A percentile compares a stretch with the other conserved stretches of the same genome.
Conservation (phyloP, 306 rosid genomes). For the Gynostemma pentaphyllum region DNA sequence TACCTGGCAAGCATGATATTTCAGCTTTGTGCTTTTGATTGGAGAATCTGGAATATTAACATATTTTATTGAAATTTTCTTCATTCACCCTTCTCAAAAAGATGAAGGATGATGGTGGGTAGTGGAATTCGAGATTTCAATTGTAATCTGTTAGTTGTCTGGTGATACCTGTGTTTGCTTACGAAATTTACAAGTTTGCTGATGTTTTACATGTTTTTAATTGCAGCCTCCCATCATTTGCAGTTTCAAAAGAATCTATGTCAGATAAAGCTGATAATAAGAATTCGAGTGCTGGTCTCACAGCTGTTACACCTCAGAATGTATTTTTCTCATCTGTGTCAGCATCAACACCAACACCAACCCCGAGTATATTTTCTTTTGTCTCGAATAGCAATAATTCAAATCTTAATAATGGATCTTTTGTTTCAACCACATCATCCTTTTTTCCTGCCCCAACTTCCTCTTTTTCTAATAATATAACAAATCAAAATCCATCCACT, state of each 20-base stretch:
- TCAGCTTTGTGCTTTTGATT: neutral
- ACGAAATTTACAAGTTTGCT: neutral
- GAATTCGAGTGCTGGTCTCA: slow-evolving; percentile 20
- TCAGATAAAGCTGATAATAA: slow-evolving; percentile 26
- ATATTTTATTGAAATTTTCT: neutral
- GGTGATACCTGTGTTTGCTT: neutral
- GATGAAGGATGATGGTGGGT: no score
- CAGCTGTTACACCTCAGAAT: slow-evolving; percentile 26
- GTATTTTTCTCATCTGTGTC: slow-evolving; percentile 30
- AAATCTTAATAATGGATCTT: slow-evolving; percentile 35
- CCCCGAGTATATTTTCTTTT: slow-evolving; percentile 23
- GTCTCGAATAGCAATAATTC: slow-evolving; percentile 24
- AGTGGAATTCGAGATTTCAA: no score
- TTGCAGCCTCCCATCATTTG: slow-evolving; percentile 40
- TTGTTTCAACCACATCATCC: slow-evolving; percentile 25
- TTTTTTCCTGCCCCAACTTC: slow-evolving; percentile 23
- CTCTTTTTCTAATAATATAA: slow-evolving; percentile 20
- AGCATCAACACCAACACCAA: slow-evolving; percentile 19
- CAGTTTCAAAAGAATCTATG: slow-evolving; percentile 20
- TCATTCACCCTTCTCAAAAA: neutral
- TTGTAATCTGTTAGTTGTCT: neutral
- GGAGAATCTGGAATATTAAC: neutral
- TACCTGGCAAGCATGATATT: no score
- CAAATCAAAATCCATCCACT: slow-evolving; percentile 31
- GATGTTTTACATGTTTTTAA: slow-evolving; percentile 2